Evolutionary conservation across 148 eudicot genomes (phyloP), one percentile per base, ranked within the genome.

Genomic region (Persicaria maculosa): DNA sequence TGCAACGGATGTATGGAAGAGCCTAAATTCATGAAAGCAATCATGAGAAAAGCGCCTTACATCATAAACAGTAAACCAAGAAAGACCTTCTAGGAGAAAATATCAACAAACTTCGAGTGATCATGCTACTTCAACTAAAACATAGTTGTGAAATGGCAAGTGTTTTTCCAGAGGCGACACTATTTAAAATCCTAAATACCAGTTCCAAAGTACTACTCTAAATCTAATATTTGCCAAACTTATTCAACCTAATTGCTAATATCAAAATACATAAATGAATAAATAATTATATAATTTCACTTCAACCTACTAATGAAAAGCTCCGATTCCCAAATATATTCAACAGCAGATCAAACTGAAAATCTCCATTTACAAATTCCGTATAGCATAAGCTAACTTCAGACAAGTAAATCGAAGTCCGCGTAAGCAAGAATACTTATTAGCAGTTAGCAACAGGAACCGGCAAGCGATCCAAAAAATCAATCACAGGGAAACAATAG

Each of bases 1-100:
- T 95, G 85, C 91, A 87, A 50, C 97, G 96, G 47, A 95, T 76
- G 73, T 95, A 95, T 15, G 99, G 99, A 78, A 92, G 90, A 75
- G 99, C 96, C 99, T 95, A 81, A 76, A 72, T 9, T 40, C 45
- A 64, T 36, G 17, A 14, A 31, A 64, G n/a, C 45, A 64, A 36
- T 54, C 19, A n/a, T n/a, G n/a, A n/a, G 9, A 15, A n/a, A 54
- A 16, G 58, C 5, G 4, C 58, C 15, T 54, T 54, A 15, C 22
- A 54, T 54, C 58, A 9, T 12, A 22, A 62, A 64, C 12, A 25
- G 14, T 16, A 64, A 12, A 6, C 9, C 12, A 45, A 36, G 25
- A 7, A 19, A 36, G 69, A 40, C 45, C 43, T 36, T n/a, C 40
- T 12, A 22, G 65, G 9, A 58, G 36, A 20, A n/a, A n/a, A 55